A percentile compares a stretch with the other conserved stretches of the same genome.
Evolutionary conservation across 192 early-diverging fungal genomes (phyloP).

Genomic region (Globomyces pollinis-pini): DNA sequence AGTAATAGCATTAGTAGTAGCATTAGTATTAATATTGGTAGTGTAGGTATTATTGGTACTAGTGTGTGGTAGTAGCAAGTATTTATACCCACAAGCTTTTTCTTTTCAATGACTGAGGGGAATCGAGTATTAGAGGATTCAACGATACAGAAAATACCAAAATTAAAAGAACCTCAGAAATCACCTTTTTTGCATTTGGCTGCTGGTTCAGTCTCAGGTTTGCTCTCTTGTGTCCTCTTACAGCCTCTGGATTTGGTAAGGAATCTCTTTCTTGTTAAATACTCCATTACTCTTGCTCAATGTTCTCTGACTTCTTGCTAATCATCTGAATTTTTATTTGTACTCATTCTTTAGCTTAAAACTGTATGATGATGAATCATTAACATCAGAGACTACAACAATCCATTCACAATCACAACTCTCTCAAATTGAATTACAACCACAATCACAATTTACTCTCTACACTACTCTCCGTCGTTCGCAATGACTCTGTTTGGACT

Average conservation of each 20-base stretch:
- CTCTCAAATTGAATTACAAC: constrained; percentile 8
- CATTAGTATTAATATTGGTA: no score
- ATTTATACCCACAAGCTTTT: no score
- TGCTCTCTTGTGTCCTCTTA: constrained; percentile 67
- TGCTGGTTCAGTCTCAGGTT: constrained; percentile 70
- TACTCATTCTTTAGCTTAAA: constrained; percentile 4
- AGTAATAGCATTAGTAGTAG: no score
- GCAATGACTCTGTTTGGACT: constrained; percentile 45
- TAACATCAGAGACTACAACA: constrained; percentile 24
- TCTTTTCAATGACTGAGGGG: no score
- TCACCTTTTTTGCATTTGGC: constrained; percentile 46
- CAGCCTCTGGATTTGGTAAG: constrained; percentile 78
- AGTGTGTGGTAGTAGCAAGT: no score
- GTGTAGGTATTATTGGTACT: no score
- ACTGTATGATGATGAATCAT: constrained; percentile 7
- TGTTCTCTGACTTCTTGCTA: no score
- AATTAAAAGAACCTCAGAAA: background rate
- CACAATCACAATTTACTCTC: constrained; percentile 38
- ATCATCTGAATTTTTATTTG: no score
- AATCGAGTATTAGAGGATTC: background rate
- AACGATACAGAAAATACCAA: background rate
- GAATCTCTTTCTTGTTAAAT: background rate
- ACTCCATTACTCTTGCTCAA: background rate
- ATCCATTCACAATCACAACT: background rate
- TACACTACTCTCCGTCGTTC: constrained; percentile 55